These are phyloP conservation scores for Beta lomatogona DNA, from an alignment of 179 eudicot genomes.

Conservation along the genomic window DNA sequence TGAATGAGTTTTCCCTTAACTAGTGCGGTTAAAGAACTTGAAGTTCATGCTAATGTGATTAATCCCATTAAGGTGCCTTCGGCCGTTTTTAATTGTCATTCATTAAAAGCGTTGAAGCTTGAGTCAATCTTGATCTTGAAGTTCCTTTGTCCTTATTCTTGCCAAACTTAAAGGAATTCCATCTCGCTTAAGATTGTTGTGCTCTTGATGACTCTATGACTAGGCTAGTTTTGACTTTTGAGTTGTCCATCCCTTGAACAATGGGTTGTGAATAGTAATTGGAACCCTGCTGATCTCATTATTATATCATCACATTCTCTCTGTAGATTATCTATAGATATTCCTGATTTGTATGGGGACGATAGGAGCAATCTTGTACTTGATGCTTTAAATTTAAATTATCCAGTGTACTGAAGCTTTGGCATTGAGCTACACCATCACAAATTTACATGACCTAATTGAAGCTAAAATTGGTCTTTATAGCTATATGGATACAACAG, in stretches of 20 bases:
- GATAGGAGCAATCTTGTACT: background rate
- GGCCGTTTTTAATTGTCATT: background rate
- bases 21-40: too few relatives aligned
- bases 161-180: conserved; percentile 14
- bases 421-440: background rate
- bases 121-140: conserved; percentile 6
- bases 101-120: conserved; percentile 14
- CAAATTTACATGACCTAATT: background rate
- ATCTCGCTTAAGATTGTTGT: background rate
- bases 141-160: background rate
- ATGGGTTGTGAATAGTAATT: background rate
- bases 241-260: conserved; percentile 9
- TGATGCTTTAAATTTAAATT: conserved; percentile 8
- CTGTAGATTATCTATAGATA: background rate
- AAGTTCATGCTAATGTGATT: background rate
- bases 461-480: background rate
- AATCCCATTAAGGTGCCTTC: background rate
- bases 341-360: too few relatives aligned
- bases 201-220: background rate
- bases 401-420: background rate
- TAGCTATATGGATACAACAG: background rate
- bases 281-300: background rate
- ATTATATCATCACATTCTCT: background rate
- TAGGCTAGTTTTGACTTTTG: conserved; percentile 10
- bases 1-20: too few relatives aligned